Evolutionary conservation across 2,329 filamentous ascomycete species (phyloP), one percentile per base, ranked within the genome.

Genomic region (Dactylellina sp.): DNA sequence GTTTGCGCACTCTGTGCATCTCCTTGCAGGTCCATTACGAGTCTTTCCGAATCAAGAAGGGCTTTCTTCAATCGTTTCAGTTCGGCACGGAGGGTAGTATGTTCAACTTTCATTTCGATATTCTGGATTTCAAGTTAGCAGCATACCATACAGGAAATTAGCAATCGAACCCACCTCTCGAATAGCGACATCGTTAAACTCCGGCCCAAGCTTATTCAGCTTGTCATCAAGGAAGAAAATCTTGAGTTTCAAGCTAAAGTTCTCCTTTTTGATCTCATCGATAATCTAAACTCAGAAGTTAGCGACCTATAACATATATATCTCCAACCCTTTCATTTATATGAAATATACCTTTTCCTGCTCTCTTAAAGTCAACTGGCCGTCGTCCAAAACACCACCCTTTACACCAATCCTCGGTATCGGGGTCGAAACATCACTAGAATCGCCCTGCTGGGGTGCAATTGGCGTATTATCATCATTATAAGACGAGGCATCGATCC

Each of bases 151-250:
- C 11, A 22, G 22, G 24, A 42, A 24, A 14, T 24, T 25, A 39
- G 37, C 6, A 49, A 12, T 16, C 11, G 25, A 49, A 50, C 49
- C 0, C 20, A 78, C 78, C 68, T 78, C 95, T 80, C 91, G 92
- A 25, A 99, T 84, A 2, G 94, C 92, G 28, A 89, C 88, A 81
- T 96, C 91, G 79, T 93, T 96, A 83, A 93, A 95, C 63, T 93
- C 92, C 6, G 92, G 93, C 0, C 94, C 94, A 62, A 90, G 88
- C 80, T 96, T 97, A 60, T 89, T 88, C 55, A 99, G 83, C 12
- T 92, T 91, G 78, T 98, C 92, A 81, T 99, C 93, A 64, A 99
- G 86, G 80, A 96, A 99, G 81, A 98, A 93, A 60, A 98, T 97
- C 81, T 97, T 97, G 78, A 98, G 86, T 82, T 98, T 98, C 61